Percentiles rank a stretch among this genome's conserved stretches.
phyloP scores from a whole-genome alignment of 345 rosid species.

The Dipteronia dyeriana region DNA sequence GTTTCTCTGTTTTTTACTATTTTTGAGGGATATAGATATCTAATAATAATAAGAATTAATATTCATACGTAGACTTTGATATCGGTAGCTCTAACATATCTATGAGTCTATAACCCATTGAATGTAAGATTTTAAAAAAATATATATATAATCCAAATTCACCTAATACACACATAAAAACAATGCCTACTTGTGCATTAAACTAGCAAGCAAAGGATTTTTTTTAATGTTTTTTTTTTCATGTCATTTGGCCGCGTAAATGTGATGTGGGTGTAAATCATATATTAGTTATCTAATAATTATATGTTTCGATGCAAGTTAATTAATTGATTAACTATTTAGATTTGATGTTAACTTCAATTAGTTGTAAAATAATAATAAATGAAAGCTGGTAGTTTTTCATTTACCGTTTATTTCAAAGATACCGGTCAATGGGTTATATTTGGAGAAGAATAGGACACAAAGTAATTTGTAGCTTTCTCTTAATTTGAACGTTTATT shows the following conservation, averaged over 20 bases:
- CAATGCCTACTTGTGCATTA: too few species aligned
- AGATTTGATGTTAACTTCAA: background rate
- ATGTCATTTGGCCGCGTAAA: background rate
- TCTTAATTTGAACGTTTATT: constrained; percentile 18
- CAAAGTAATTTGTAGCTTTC: background rate
- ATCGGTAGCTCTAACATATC: too few species aligned
- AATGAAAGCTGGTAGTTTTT: constrained; percentile 14
- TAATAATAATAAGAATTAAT: too few species aligned
- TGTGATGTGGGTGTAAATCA: background rate
- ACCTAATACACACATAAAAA: too few species aligned
- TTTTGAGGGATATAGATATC: too few species aligned
- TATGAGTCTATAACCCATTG: too few species aligned
- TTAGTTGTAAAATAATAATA: constrained; percentile 11
- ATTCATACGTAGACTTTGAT: too few species aligned
- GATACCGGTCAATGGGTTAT: background rate
- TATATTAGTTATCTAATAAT: background rate
- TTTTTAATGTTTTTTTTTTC: background rate
- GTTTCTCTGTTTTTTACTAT: too few species aligned
- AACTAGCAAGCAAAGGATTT: background rate
- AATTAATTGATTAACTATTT: background rate
- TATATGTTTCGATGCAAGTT: background rate
- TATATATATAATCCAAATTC: too few species aligned
- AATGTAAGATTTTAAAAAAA: too few species aligned
- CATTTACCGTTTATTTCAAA: constrained; percentile 21
- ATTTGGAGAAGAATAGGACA: background rate